Evolutionary conservation across 2,329 filamentous ascomycete species (phyloP), one percentile per base, ranked within the genome.

Genomic region (Sphaceloma murrayae): DNA sequence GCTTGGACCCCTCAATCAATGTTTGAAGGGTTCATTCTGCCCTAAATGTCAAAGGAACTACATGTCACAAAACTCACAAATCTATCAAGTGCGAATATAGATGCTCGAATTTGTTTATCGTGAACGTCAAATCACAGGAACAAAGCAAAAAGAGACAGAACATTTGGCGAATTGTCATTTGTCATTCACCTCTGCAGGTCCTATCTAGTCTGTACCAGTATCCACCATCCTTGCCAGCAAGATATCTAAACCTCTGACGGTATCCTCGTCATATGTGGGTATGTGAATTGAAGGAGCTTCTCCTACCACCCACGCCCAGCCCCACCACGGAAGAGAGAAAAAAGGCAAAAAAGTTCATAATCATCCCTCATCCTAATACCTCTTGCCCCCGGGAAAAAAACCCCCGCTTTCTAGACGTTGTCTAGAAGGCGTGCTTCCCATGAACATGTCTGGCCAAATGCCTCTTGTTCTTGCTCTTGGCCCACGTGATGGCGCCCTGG

Each of bases 401-500:
- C n/a, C n/a, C n/a, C n/a, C n/a, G n/a, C n/a, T n/a, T n/a, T n/a
- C n/a, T n/a, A n/a, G n/a, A n/a, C 6, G 24, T 6, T 27, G 24
- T 38, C 46, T 47, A 43, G 31, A 32, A 40, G 4, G 30, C 18
- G 42, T 47, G 46, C 31, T 45, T 18, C 18, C 29, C 42, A 32
- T 34, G 30, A 11, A 46, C 43, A 33, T 51, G 51, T 29, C 48
- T 47, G 17, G 43, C 45, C 8, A 51, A 33, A 33, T 53, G 48
- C 11, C 47, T 51, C 26, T 49, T 49, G 29, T 44, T 46, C 34
- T 16, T 39, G 38, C 21, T 51, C 43, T 18, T 47, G 46, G 40
- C 48, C 43, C 49, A 52, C 33, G 34, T 39, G 39, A 65, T 59
- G 36, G 50, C 50, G 27, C 64, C 64, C 34, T 58, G 54, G 7